These are phyloP conservation scores for Udeniomyces megalosporus DNA, from an alignment of 768 basidiomycete genomes.

Conservation along the genomic window DNA sequence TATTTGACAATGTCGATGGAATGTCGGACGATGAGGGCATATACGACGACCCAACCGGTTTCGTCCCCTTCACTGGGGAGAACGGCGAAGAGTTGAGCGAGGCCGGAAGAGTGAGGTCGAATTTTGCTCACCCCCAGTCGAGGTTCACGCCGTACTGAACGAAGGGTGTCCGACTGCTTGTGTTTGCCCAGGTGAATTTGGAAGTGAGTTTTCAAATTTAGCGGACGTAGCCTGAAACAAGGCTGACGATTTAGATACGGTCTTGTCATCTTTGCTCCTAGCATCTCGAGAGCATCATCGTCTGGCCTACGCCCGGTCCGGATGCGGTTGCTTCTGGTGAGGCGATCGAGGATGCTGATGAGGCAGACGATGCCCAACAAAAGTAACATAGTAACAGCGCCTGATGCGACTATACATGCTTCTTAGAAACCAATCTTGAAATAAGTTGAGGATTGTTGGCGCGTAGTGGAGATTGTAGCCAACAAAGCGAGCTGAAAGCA, in stretches of 20 bases:
- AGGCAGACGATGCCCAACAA: neutral
- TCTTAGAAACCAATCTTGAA: no score
- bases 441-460: no score
- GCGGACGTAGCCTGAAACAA: no score
- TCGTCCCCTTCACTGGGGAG: conserved; percentile 44
- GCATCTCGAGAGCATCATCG: conserved; percentile 13
- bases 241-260: no score
- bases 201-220: no score
- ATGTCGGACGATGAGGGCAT: conserved; percentile 19
- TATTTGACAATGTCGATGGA: conserved; percentile 13
- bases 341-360: neutral
- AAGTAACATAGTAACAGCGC: no score
- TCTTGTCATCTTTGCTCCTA: neutral
- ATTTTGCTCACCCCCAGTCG: conserved; percentile 51
- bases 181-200: no score
- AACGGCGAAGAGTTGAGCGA: conserved; percentile 60
- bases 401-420: no score
- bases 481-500: no score
- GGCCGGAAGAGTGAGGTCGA: conserved; percentile 85
- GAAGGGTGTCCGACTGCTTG: neutral
- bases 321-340: neutral
- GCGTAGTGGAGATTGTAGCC: no score
- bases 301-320: conserved; percentile 1
- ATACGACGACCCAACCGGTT: conserved; percentile 19
- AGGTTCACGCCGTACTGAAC: conserved; percentile 77